Percentiles rank a stretch among this genome's conserved stretches.
Conservation (phyloP, 2,329 filamentous ascomycete genomes). For the Gnomoniopsis sp. region DNA sequence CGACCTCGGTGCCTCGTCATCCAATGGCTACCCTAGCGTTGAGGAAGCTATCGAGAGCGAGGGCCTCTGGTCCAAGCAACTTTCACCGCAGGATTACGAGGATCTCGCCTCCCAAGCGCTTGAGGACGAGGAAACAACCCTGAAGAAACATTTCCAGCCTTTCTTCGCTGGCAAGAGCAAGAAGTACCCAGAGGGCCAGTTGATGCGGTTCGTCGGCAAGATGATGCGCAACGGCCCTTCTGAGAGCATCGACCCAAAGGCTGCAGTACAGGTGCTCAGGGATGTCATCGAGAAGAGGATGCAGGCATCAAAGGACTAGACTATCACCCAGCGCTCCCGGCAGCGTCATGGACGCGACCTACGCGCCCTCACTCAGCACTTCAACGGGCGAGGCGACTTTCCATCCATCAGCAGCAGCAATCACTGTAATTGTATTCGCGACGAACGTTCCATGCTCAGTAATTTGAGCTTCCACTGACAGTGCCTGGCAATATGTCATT, state of each 20-base stretch:
- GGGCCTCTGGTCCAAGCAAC: constrained; percentile 53
- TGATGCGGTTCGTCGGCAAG: constrained; percentile 59
- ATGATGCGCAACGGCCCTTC: constrained; percentile 53
- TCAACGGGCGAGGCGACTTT: too few species aligned
- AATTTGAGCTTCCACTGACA: too few species aligned
- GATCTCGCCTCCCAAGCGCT: constrained; percentile 42
- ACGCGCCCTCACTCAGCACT: background rate
- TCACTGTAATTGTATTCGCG: too few species aligned
- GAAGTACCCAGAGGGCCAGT: constrained; percentile 53
- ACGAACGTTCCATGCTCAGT: too few species aligned
- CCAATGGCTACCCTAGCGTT: constrained; percentile 34
- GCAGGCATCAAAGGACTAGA: background rate
- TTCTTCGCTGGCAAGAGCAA: constrained; percentile 25
- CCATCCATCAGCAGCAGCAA: too few species aligned
- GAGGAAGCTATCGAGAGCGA: constrained; percentile 41
- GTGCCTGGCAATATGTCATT: too few species aligned
- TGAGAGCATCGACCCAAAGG: constrained; percentile 51
- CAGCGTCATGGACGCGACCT: background rate
- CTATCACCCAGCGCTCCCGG: background rate
- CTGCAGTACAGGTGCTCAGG: constrained; percentile 46
- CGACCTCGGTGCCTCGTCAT: constrained; percentile 29
- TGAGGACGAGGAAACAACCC: constrained; percentile 42
- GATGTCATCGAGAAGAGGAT: constrained; percentile 25
- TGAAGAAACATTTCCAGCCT: constrained; percentile 39
- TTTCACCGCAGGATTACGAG: constrained; percentile 45